Percentiles rank a stretch among this genome's conserved stretches.
Evolutionary conservation across 345 rosid species (phyloP).

Genomic region (Clausena lansium): DNA sequence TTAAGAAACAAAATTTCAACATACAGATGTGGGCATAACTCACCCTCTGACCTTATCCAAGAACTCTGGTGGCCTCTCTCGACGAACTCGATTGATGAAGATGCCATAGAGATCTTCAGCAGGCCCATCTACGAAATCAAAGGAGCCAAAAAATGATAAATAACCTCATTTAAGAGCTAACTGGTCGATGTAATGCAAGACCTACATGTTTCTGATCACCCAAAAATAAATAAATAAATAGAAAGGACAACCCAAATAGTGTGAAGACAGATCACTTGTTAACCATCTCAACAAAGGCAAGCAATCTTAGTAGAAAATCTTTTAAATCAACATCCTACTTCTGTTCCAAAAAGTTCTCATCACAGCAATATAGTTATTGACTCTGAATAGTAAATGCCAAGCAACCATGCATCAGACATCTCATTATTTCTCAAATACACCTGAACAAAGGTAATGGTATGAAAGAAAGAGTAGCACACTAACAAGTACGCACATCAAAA

Average conservation of each 20-base stretch:
- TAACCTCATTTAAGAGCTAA: neutral
- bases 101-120: constrained; percentile 96
- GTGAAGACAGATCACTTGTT: neutral
- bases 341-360: neutral
- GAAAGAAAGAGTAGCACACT: neutral
- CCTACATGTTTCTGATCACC: neutral
- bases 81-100: constrained; percentile 74
- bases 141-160: neutral
- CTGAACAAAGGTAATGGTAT: neutral
- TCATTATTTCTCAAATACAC: neutral
- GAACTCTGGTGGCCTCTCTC: constrained; percentile 74
- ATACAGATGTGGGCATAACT: constrained; percentile 21
- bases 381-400: too few relatives aligned
- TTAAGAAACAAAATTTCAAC: neutral
- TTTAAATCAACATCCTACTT: neutral
- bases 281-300: neutral
- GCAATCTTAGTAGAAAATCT: neutral
- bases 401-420: neutral
- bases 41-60: constrained; percentile 79
- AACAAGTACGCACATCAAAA: neutral
- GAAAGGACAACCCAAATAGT: neutral
- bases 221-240: neutral
- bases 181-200: neutral
- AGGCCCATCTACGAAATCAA: constrained; percentile 62
- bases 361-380: neutral